Evolutionary conservation across 2,329 filamentous ascomycete genomes (phyloP).

Genomic region (Tolypocladium inflatum): DNA sequence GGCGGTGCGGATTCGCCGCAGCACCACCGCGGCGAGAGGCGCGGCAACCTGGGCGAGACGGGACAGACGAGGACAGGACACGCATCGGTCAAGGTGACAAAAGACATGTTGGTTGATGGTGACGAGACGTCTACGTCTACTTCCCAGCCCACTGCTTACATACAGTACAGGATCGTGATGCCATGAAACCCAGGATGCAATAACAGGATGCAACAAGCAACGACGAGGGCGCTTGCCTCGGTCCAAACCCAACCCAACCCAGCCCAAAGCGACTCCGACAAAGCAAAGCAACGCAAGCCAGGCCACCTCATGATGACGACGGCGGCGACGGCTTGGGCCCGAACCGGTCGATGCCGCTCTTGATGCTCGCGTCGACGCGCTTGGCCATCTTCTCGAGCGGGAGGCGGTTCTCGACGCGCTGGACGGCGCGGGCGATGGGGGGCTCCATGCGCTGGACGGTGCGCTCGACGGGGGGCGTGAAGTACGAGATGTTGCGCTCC

Average conservation of each 20-base stretch:
- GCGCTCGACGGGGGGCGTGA: constrained; percentile 36
- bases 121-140: neutral
- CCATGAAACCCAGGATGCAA: neutral
- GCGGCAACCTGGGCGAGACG: neutral
- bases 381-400: constrained; percentile 42
- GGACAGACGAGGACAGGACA: neutral
- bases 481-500: constrained; percentile 48
- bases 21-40: neutral
- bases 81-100: no score
- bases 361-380: constrained; percentile 37
- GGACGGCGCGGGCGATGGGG: constrained; percentile 33
- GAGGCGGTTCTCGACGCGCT: constrained; percentile 34
- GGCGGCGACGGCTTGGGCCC: constrained; percentile 13
- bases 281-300: neutral
- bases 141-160: neutral
- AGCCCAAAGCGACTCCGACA: neutral
- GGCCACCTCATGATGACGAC: neutral
- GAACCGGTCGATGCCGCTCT: constrained; percentile 32
- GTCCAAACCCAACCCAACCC: neutral
- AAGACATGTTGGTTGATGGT: neutral
- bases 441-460: constrained; percentile 40
- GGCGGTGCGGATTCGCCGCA: neutral
- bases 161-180: neutral
- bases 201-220: neutral
- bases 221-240: neutral